Evolutionary conservation across 805 yeast genomes (phyloP).

Genomic region (Kazachstania viticola): DNA sequence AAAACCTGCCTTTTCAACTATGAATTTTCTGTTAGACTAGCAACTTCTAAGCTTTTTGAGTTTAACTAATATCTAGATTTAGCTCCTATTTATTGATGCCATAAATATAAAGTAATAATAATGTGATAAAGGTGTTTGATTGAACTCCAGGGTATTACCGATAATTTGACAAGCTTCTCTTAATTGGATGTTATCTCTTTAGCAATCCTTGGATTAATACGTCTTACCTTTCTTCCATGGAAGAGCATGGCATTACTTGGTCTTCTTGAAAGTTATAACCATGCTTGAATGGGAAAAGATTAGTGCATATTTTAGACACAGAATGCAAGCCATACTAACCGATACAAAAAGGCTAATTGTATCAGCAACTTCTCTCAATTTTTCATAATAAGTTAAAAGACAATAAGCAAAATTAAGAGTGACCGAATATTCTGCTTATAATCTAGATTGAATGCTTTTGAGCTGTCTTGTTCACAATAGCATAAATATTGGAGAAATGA

Average conservation of each 20-base stretch:
- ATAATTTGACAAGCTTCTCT: constrained; percentile 91
- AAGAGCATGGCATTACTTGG: constrained; percentile 99
- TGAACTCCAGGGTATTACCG: constrained; percentile 99
- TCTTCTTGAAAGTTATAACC: constrained; percentile 98
- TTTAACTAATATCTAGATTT: too few relatives aligned
- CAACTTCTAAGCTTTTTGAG: too few relatives aligned
- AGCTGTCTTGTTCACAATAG: too few relatives aligned
- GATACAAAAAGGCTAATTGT: constrained; percentile 93
- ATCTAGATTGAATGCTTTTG: too few relatives aligned
- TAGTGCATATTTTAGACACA: constrained; percentile 91
- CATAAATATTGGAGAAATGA: too few relatives aligned
- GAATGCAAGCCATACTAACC: constrained; percentile 97
- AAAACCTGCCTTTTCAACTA: too few relatives aligned
- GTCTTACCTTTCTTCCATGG: constrained; percentile 92
- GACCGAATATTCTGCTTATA: constrained; percentile 93
- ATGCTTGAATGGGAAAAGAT: constrained; percentile 95
- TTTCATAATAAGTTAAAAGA: constrained; percentile 89
- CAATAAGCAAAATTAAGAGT: constrained; percentile 99
- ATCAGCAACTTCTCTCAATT: constrained; percentile 94
- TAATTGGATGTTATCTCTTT: constrained; percentile 83
- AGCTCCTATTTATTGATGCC: too few relatives aligned
- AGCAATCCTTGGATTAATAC: constrained; percentile 78
- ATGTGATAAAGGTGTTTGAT: too few relatives aligned
- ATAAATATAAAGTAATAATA: too few relatives aligned
- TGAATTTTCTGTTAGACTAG: too few relatives aligned